Evolutionary conservation across 192 early-diverging fungal genomes (phyloP), one percentile per base, ranked within the genome.

Genomic region (Phycomyces nitens): DNA sequence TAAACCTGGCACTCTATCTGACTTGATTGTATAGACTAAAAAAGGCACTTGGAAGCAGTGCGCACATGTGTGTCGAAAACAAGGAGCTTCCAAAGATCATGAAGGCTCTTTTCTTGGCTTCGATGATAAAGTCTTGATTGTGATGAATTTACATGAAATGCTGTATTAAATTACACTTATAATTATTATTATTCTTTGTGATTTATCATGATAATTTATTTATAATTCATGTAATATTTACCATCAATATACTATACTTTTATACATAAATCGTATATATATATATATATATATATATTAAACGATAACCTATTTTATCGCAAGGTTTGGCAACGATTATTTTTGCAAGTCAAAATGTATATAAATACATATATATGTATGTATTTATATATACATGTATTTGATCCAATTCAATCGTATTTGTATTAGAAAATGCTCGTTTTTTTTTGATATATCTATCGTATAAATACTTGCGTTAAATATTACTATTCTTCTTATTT

Each of bases 41-140:
- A 64, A 74, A 69, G 16, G 73, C 79, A 12, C 42, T 86, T 18
- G 80, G 78, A 9, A 76, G 70, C 18, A 77, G 80, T 62, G 84
- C 84, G 0, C 78, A 82, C 61, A 76, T 86, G 53, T 86, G 84
- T 58, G 60, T 76, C 50, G 80, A 86, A 56, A 86, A 80, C 60
- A 82, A 83, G 65, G 83, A 86, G 52, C 58, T 85, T 52, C 83
- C 83, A 49, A 73, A 82, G 70, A 83, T 85, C 62, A 83, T 85
- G 68, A 85, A 85, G 63, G 77, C 77, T 12, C 71, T 85, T 21
- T 85, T 85, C 58, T 77, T 85, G 68, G 71, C 81, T 24, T 85
- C 83, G 1, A 85, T 85, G 83, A 58, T 83, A 29, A 85, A 81
- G 60, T 49, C 27, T 21, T 78, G 71, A 61, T 58, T 47, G 12